Conservation (phyloP, 1,139 yeast genomes). For the Kluyveromyces marxianus region DNA sequence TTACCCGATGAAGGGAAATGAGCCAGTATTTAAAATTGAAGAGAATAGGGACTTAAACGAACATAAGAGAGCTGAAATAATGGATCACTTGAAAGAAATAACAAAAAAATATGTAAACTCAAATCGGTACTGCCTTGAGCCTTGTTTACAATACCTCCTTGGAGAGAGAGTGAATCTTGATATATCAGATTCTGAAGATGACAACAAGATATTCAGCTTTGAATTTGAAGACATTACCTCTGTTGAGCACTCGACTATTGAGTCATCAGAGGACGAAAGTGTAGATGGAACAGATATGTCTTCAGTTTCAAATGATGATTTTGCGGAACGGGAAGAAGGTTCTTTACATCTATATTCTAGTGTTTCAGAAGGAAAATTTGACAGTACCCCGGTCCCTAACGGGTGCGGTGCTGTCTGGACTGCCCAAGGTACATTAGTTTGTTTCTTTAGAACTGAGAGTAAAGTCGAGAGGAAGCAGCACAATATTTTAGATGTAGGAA, state of each 20-base stretch:
- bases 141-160: slow-evolving; percentile 65
- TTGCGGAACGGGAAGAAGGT: slow-evolving; percentile 19
- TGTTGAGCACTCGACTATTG: slow-evolving; percentile 26
- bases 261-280: slow-evolving; percentile 24
- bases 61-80: slow-evolving; percentile 43
- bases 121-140: slow-evolving; percentile 68
- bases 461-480: slow-evolving; percentile 32
- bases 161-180: slow-evolving; percentile 70
- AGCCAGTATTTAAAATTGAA: slow-evolving; percentile 62
- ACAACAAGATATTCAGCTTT: slow-evolving; percentile 23
- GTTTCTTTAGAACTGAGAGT: slow-evolving; percentile 65
- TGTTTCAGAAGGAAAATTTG: slow-evolving; percentile 36
- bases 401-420: slow-evolving; percentile 94
- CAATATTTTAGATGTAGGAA: slow-evolving; percentile 36
- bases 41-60: slow-evolving; percentile 62
- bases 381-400: slow-evolving; percentile 84
- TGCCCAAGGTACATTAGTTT: slow-evolving; percentile 65
- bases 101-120: slow-evolving; percentile 49
- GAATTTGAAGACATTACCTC: slow-evolving; percentile 25
- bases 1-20: slow-evolving; percentile 54
- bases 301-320: slow-evolving; percentile 22
- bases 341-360: slow-evolving; percentile 8
- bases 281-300: slow-evolving; percentile 21
- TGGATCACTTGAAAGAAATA: slow-evolving; percentile 46
- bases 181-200: slow-evolving; percentile 22